Evolutionary conservation across 148 eudicot genomes (phyloP).

Genomic region (Polygonum aviculare): DNA sequence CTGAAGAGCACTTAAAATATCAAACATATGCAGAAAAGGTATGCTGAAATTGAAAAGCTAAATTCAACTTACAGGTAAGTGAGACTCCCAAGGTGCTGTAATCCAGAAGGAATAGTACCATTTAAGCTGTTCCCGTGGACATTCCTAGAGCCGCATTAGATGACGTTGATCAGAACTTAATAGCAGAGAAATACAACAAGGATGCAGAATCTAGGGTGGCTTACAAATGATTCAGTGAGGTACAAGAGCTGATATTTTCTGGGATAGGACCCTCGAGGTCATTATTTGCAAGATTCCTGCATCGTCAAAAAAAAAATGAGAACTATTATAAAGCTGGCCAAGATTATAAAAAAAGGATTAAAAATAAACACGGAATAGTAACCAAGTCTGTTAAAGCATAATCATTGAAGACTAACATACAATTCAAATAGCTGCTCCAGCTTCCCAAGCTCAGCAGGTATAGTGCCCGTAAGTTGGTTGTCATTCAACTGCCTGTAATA

Average conservation of each 20-base stretch:
- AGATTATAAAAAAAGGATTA: background rate
- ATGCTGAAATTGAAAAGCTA: background rate
- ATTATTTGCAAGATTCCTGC: conserved; percentile 61
- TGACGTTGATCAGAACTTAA: background rate
- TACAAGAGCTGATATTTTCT: conserved; percentile 55
- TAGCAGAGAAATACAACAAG: background rate
- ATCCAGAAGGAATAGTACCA: conserved; percentile 52
- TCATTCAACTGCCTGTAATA: conserved; percentile 58
- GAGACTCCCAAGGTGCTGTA: conserved; percentile 52
- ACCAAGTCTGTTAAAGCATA: background rate
- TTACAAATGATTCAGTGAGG: conserved; percentile 60
- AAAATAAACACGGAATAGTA: background rate
- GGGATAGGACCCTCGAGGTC: conserved; percentile 61
- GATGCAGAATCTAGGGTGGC: conserved; percentile 9
- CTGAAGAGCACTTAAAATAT: conserved; percentile 15
- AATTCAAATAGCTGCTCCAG: conserved; percentile 64
- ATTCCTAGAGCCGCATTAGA: conserved; percentile 25
- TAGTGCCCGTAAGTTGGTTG: conserved; percentile 43
- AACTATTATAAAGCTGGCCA: background rate
- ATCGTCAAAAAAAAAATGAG: background rate
- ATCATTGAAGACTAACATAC: conserved; percentile 22
- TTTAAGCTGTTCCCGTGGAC: conserved; percentile 54
- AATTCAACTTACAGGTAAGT: conserved; percentile 48
- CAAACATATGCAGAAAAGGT: background rate
- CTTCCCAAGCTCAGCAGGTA: conserved; percentile 66